These are phyloP conservation scores for Trichoderma asperelloides DNA, from an alignment of 495 filamentous ascomycete genomes.

Conservation along the genomic window DNA sequence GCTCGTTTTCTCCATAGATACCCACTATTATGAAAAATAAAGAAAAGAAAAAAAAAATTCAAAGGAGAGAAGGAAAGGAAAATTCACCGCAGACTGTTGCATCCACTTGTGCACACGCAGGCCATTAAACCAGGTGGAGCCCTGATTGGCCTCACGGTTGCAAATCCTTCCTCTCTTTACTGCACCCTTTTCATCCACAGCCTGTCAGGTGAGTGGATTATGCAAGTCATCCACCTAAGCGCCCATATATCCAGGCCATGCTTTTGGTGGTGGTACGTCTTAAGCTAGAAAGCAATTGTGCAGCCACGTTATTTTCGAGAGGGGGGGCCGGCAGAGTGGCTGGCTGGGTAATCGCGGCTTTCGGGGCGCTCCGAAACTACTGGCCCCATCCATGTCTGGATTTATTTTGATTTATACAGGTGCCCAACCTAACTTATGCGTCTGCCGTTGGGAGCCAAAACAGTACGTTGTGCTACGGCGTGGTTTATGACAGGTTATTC, in stretches of 20 bases:
- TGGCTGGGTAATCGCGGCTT: slow-evolving; percentile 1
- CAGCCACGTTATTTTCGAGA: not conserved
- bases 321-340: not conserved
- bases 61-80: not conserved
- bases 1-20: too few relatives aligned
- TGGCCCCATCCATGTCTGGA: not conserved
- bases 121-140: not conserved
- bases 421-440: not conserved
- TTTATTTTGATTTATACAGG: not conserved
- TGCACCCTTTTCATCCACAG: too few relatives aligned
- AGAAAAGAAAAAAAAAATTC: not conserved
- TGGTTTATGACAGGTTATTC: not conserved
- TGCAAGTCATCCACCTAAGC: not conserved
- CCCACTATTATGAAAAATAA: not conserved
- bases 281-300: not conserved
- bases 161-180: not conserved
- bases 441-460: not conserved
- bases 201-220: not conserved
- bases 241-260: not conserved
- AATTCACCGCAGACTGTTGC: not conserved
- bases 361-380: not conserved
- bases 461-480: not conserved
- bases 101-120: not conserved
- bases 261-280: not conserved
- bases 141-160: not conserved